Evolutionary conservation across 2,329 filamentous ascomycete genomes (phyloP).

Genomic region (Cladosporium sp.): DNA sequence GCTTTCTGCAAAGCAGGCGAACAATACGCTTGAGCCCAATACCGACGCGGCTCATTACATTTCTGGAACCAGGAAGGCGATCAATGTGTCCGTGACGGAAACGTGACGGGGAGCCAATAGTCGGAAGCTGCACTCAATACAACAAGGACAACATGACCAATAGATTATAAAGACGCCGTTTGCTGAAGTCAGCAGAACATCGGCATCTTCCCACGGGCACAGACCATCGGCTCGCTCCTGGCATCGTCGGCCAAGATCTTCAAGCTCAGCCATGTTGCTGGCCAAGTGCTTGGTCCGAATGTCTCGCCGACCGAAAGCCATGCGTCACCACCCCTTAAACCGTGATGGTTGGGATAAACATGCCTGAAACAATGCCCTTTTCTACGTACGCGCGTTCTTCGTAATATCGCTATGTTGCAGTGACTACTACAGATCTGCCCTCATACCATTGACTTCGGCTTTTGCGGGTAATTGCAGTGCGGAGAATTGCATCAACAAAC

Average conservation of each 20-base stretch:
- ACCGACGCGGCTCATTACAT: no score
- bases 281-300: constrained; percentile 2
- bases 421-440: no score
- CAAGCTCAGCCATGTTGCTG: constrained; percentile 5
- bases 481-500: constrained; percentile 4
- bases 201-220: neutral
- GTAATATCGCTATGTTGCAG: no score
- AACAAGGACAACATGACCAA: no score
- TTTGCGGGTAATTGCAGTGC: constrained; percentile 1
- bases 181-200: neutral
- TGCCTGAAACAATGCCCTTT: neutral
- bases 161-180: neutral
- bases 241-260: constrained; percentile 4
- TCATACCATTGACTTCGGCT: neutral
- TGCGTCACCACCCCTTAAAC: constrained; percentile 4
- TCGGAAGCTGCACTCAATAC: no score
- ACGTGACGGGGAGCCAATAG: no score
- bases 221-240: neutral
- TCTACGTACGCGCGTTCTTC: no score
- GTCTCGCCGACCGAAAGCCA: constrained; percentile 1
- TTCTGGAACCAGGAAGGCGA: no score
- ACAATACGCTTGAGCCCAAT: no score
- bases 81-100: no score
- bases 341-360: neutral
- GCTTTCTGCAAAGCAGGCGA: no score